Percentiles rank a stretch among this genome's conserved stretches.
Evolutionary conservation across 2,329 filamentous ascomycete genomes (phyloP).

Genomic region (Beauveria sp.): DNA sequence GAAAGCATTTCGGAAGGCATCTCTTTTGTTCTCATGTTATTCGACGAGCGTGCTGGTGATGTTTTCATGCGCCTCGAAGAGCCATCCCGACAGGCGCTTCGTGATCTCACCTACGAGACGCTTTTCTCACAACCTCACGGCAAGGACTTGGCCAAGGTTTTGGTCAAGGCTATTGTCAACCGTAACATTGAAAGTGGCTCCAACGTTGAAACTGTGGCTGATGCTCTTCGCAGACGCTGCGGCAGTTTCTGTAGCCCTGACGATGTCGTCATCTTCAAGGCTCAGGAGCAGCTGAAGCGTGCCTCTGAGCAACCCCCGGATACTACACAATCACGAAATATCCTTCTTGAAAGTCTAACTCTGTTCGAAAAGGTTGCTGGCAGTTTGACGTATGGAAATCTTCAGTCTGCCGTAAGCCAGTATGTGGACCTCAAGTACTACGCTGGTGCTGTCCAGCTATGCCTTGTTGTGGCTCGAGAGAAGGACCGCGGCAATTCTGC

Average conservation of each 20-base stretch:
- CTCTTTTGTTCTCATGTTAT: slow-evolving; percentile 89
- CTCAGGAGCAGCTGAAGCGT: slow-evolving; percentile 87
- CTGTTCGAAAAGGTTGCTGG: slow-evolving; percentile 85
- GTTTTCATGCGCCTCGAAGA: slow-evolving; percentile 74
- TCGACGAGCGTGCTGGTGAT: slow-evolving; percentile 86
- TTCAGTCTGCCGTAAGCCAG: slow-evolving; percentile 68
- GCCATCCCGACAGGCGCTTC: slow-evolving; percentile 58
- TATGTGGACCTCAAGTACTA: slow-evolving; percentile 83
- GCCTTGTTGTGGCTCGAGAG: slow-evolving; percentile 73
- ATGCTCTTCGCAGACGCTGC: slow-evolving; percentile 84
- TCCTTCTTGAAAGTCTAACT: slow-evolving; percentile 81
- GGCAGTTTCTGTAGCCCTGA: slow-evolving; percentile 97
- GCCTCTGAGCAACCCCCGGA: slow-evolving; percentile 72
- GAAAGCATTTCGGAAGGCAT: slow-evolving; percentile 92
- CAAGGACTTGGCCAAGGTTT: slow-evolving; percentile 82
- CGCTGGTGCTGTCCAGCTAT: slow-evolving; percentile 85
- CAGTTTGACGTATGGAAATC: slow-evolving; percentile 71
- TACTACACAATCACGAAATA: slow-evolving; percentile 65
- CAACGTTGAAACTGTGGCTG: slow-evolving; percentile 94
- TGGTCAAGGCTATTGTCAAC: slow-evolving; percentile 97
- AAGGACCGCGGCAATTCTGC: slow-evolving; percentile 83
- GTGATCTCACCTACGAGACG: slow-evolving; percentile 75
- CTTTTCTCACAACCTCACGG: slow-evolving; percentile 75
- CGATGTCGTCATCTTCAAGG: slow-evolving; percentile 97
- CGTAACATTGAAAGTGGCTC: slow-evolving; percentile 94